Conservation (phyloP, 2,329 filamentous ascomycete species). For the Colletotrichum ledebouriae region DNA sequence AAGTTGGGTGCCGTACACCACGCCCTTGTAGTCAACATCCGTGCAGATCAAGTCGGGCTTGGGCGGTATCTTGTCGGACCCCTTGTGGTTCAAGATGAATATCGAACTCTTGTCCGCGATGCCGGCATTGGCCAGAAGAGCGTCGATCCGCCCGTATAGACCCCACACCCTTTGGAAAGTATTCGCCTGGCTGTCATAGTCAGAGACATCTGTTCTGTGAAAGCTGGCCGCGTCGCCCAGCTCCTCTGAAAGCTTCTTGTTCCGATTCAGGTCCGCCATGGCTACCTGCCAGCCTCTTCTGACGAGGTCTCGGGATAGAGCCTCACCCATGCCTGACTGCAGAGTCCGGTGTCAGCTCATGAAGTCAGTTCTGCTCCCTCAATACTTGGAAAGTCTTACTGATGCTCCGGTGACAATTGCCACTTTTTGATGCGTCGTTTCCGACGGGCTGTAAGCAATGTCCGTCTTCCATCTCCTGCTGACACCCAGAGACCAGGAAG, state of each 20-base stretch:
- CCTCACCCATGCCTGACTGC: constrained; percentile 62
- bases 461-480: not conserved
- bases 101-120: not conserved
- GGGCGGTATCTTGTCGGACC: not conserved
- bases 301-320: constrained; percentile 52
- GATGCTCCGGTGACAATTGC: constrained; percentile 4
- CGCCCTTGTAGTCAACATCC: constrained; percentile 64
- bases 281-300: constrained; percentile 51
- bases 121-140: constrained; percentile 63
- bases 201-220: constrained; percentile 59
- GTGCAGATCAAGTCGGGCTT: constrained; percentile 52
- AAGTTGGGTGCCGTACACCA: constrained; percentile 63
- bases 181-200: constrained; percentile 58
- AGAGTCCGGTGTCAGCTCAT: not conserved
- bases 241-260: constrained; percentile 48
- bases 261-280: constrained; percentile 54
- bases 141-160: constrained; percentile 61
- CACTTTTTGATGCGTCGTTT: not conserved
- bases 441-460: not conserved
- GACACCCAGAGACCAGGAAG: too few relatives aligned
- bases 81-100: not conserved
- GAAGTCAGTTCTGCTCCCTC: not conserved
- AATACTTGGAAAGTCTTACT: not conserved
- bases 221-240: constrained; percentile 57
- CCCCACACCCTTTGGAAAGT: constrained; percentile 59